Evolutionary conservation across 371 early-diverging fungal species (phyloP).

Genomic region (Apophysomyces sp.): DNA sequence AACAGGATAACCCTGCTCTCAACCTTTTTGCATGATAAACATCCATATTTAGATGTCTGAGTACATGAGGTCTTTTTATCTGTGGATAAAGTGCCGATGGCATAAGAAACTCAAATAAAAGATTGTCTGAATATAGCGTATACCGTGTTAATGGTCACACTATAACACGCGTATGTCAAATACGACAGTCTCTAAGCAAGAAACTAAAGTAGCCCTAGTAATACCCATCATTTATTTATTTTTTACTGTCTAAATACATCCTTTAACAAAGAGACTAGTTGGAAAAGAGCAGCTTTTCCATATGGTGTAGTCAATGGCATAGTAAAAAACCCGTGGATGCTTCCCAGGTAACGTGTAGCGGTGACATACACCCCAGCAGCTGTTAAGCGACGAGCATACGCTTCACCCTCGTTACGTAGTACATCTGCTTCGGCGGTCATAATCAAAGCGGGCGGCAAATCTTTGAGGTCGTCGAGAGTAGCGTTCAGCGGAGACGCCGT

Average conservation of each 20-base stretch:
- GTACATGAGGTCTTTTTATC: too few relatives aligned
- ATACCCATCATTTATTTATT: too few relatives aligned
- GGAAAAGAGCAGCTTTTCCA: not conserved
- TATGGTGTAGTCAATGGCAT: not conserved
- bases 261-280: not conserved
- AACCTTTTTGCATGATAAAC: too few relatives aligned
- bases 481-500: constrained; percentile 12
- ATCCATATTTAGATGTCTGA: too few relatives aligned
- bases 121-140: too few relatives aligned
- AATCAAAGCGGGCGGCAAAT: constrained; percentile 28
- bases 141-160: too few relatives aligned
- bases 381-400: constrained; percentile 21
- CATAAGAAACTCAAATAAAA: too few relatives aligned
- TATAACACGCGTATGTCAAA: too few relatives aligned
- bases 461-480: constrained; percentile 20
- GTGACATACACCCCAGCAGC: constrained; percentile 24
- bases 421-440: constrained; percentile 39
- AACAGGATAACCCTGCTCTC: too few relatives aligned
- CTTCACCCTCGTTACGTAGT: constrained; percentile 38
- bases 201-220: too few relatives aligned
- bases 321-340: constrained; percentile 24
- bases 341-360: constrained; percentile 17
- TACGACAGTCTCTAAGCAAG: too few relatives aligned
- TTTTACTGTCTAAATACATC: not conserved
- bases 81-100: too few relatives aligned